These are phyloP conservation scores for Solanum chaucha DNA, from an alignment of 257 asterid genomes.

Conservation along the genomic window DNA sequence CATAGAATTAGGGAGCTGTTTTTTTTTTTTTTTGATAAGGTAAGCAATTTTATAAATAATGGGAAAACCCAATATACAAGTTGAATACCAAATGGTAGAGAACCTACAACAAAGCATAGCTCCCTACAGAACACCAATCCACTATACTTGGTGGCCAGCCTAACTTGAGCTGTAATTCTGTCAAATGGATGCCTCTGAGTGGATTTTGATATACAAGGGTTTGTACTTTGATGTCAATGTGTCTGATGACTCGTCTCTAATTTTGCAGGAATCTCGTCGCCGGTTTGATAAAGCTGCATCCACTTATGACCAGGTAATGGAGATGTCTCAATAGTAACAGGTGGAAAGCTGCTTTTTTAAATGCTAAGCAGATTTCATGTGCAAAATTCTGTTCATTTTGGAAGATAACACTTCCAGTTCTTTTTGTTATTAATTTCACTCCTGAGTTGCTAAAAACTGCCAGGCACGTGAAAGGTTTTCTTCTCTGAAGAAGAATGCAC, in stretches of 20 bases:
- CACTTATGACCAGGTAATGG: constrained; percentile 77
- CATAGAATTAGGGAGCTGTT: not conserved
- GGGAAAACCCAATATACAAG: not conserved
- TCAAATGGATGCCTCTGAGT: not conserved
- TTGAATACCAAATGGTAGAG: not conserved
- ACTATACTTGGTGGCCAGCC: not conserved
- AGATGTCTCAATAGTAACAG: constrained; percentile 1
- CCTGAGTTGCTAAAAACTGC: constrained; percentile 1
- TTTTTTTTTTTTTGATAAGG: not conserved
- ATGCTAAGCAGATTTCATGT: not conserved
- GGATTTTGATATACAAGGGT: not conserved
- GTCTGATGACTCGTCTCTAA: not conserved
- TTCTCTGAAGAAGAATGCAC: constrained; percentile 75
- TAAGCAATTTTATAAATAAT: not conserved
- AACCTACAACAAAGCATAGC: not conserved
- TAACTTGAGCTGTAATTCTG: not conserved
- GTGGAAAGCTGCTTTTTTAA: not conserved
- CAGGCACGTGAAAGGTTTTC: constrained; percentile 88
- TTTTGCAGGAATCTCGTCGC: constrained; percentile 85
- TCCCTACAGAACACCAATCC: not conserved
- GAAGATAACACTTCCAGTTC: not conserved
- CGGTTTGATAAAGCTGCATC: constrained; percentile 76
- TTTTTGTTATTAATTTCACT: not conserved
- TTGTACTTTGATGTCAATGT: not conserved
- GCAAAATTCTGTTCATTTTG: not conserved